Base-by-base conservation (phyloP, 106 monocot species). In the Phalaenopsis aphrodite region DNA sequence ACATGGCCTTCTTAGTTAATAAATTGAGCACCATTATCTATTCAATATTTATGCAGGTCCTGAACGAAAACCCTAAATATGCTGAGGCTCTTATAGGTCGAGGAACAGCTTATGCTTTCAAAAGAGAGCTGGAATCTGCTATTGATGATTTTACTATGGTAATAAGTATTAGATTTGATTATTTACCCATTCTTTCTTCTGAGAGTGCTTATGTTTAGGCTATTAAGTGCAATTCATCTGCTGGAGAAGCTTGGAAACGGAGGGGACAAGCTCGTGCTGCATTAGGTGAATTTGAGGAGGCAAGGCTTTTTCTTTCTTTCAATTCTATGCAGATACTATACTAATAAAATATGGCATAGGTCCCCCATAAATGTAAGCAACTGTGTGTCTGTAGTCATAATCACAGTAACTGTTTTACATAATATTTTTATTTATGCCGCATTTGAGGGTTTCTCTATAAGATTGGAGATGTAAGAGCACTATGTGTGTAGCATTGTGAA, bases 111-210 rank as follows among this genome's bases (percentile, higher is more conserved):
- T 88, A 90, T 90, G 97, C 97, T 76, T 97, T 97, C 71, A 84
- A 94, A 87, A 90, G 92, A 82, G 92, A 94, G 68, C 87, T 97
- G 76, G 90, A 94, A 81, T 72, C 82, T 87, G 97, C 97, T 78
- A 92, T 97, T 90, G 78, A 87, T 78, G 97, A 97, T 81, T 97
- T 97, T 82, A 94, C 94, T 69, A 90, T 85, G 93, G 96, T 96
- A 86, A 56, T 75, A 38, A 3, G n/a, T 42, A 18, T 48, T 16
- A 30, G 42, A 19, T 58, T 21, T 68, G 2, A 8, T 55, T 72
- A 12, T 58, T 71, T 65, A 42, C 67, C 41, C 11, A 55, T 9
- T 81, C 12, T 72, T 45, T 83, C 38, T 21, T 42, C 21, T 8
- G 12, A 37, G 67, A 71, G 19, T 72, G 39, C 39, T 79, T 79